Evolutionary conservation across 345 rosid species (phyloP).

Genomic region (Kandelia obovata): DNA sequence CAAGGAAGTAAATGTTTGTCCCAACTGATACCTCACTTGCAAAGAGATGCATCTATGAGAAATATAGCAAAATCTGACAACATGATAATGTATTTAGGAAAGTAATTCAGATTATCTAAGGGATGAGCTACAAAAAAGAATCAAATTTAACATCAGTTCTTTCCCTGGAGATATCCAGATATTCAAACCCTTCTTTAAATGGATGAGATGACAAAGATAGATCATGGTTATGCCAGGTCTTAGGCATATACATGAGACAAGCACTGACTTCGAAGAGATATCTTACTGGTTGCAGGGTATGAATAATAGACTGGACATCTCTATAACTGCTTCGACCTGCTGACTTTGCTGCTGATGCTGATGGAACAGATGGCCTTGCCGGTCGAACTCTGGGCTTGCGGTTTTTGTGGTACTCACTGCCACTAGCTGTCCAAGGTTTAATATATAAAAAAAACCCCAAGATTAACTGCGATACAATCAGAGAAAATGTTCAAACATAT

Average conservation of each 20-base stretch:
- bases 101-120: no score
- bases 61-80: no score
- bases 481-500: neutral
- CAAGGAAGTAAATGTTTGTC: neutral
- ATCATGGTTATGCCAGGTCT: no score
- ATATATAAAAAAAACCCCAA: neutral
- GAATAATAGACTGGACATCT: constrained; percentile 57
- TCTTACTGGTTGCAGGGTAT: constrained; percentile 42
- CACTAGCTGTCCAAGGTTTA: constrained; percentile 35
- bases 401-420: constrained; percentile 44
- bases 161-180: no score
- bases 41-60: neutral
- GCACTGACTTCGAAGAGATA: neutral
- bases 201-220: no score
- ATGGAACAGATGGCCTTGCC: constrained; percentile 47
- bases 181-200: no score
- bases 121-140: no score
- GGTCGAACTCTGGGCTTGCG: constrained; percentile 50
- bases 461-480: neutral
- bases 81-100: no score
- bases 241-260: no score
- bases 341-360: constrained; percentile 35
- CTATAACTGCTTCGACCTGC: constrained; percentile 41
- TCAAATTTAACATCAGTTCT: no score
- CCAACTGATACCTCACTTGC: neutral